Base-by-base conservation (phyloP, 257 asterid species). In the Salvia hispanica region DNA sequence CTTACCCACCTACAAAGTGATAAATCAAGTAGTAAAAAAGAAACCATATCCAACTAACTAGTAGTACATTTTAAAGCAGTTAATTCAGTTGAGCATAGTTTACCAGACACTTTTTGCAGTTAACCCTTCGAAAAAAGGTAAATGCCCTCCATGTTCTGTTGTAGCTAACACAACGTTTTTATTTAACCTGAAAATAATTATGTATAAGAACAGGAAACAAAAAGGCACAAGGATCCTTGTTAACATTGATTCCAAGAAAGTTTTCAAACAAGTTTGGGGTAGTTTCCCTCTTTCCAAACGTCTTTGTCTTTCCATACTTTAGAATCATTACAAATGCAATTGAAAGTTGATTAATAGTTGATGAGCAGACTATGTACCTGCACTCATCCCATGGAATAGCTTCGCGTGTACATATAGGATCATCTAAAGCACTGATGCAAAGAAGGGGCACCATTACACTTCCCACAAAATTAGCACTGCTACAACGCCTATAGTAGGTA, bases 321-420 rank as follows among this genome's bases (percentile, higher is more conserved):
- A n/a, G 34, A 48, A 62, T 48, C 40, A 57, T 46, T 47, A 25
- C 8, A 70, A 21, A 62, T 33, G 33, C 62, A 14, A 14, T 10
- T 7, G 45, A 52, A 66, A 33, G 40, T 10, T 54, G 56, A 25
- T 5, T 48, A 10, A 33, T 62, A 21, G 60, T 18, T 63, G 55
- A 58, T 14, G 60, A 14, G 8, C 64, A 13, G 65, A 48, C 34
- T 21, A 51, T 67, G 37, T 73, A 76, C 84, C 85, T 72, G 85
- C 92, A 70, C 80, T 93, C 99, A 72, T 90, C 99, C 91, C 92
- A 85, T 63, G 99, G 97, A 71, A 93, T 86, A 72, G 97, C 96
- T 79, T 93, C 99, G 69, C 78, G 71, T 15, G 99, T 85, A 72
- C 99, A 93, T 59, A 93, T 84, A 62, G 99, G 97, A 82, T 93